phyloP scores from a whole-genome alignment of 345 rosid genomes.

The Sonneratia alba region DNA sequence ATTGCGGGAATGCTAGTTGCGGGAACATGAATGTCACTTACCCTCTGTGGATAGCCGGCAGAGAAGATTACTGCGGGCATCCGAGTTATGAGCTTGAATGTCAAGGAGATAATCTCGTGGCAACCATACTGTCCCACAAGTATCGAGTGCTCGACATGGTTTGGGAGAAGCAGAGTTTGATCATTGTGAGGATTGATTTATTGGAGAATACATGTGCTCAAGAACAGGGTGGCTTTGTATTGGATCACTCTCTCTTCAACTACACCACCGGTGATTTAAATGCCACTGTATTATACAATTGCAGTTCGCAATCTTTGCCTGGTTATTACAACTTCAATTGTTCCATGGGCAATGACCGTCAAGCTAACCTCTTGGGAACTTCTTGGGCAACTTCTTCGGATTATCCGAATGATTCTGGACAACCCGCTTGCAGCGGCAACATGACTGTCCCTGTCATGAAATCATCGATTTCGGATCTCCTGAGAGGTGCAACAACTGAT shows the following conservation, averaged over 20 bases:
- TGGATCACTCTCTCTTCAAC: not conserved
- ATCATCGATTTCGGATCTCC: not conserved
- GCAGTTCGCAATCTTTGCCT: too few species aligned
- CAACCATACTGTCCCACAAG: not conserved
- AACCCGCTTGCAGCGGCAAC: too few species aligned
- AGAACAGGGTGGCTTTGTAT: not conserved
- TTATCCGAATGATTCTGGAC: too few species aligned
- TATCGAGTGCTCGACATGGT: slow-evolving; percentile 6
- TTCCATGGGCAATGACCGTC: too few species aligned
- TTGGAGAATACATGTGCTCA: slow-evolving; percentile 2
- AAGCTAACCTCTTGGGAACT: too few species aligned
- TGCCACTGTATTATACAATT: too few species aligned
- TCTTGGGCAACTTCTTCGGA: too few species aligned
- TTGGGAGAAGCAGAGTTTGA: not conserved
- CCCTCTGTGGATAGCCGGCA: slow-evolving; percentile 13
- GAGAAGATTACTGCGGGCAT: slow-evolving; percentile 15
- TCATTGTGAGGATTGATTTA: slow-evolving; percentile 2
- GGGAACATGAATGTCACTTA: slow-evolving; percentile 2
- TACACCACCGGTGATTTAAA: too few species aligned
- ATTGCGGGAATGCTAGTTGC: not conserved
- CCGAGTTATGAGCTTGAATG: slow-evolving; percentile 14
- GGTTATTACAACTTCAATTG: too few species aligned
- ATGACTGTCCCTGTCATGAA: not conserved
- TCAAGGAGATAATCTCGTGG: not conserved
- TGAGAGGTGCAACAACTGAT: too few species aligned